phyloP scores from a whole-genome alignment of 805 yeast species.

The Candida adriatica region DNA sequence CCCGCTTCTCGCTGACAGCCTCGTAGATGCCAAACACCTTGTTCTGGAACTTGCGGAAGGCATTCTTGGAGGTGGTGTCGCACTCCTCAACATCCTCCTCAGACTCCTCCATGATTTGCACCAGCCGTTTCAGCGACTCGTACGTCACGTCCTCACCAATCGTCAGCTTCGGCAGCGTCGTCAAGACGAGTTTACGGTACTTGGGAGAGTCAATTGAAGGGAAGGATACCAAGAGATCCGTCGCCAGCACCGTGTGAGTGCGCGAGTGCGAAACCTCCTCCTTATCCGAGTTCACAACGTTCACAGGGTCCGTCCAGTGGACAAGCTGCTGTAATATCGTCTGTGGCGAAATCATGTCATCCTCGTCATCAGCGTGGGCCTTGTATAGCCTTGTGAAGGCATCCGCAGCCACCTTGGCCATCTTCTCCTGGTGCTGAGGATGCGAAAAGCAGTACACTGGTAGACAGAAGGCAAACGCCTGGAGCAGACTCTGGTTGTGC shows the following conservation, averaged over 20 bases:
- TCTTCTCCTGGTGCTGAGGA: slow-evolving; percentile 57
- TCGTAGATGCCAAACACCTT: slow-evolving; percentile 17
- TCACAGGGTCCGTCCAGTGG: slow-evolving; percentile 80
- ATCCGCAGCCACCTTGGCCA: slow-evolving; percentile 61
- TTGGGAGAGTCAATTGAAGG: slow-evolving; percentile 42
- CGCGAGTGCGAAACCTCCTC: slow-evolving; percentile 36
- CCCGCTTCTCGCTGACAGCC: slow-evolving; percentile 15
- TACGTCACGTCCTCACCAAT: slow-evolving; percentile 29
- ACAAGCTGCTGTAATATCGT: slow-evolving; percentile 62
- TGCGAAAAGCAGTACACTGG: slow-evolving; percentile 85
- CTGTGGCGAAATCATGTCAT: slow-evolving; percentile 31
- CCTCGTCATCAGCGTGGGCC: slow-evolving; percentile 28
- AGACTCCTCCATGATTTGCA: slow-evolving; percentile 23
- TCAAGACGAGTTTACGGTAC: slow-evolving; percentile 45
- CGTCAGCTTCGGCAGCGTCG: slow-evolving; percentile 41
- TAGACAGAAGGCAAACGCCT: slow-evolving; percentile 77
- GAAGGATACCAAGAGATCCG: slow-evolving; percentile 46
- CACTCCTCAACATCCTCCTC: slow-evolving; percentile 24
- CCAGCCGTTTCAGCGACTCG: slow-evolving; percentile 22
- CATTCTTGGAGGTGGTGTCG: slow-evolving; percentile 29
- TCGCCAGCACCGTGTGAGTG: slow-evolving; percentile 50
- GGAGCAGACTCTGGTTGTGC: slow-evolving; percentile 60
- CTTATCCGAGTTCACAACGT: slow-evolving; percentile 43
- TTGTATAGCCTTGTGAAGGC: slow-evolving; percentile 52
- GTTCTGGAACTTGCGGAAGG: slow-evolving; percentile 26